Conservation (phyloP, 139 green algal species). For the Tetradesmus lagerheimii region DNA sequence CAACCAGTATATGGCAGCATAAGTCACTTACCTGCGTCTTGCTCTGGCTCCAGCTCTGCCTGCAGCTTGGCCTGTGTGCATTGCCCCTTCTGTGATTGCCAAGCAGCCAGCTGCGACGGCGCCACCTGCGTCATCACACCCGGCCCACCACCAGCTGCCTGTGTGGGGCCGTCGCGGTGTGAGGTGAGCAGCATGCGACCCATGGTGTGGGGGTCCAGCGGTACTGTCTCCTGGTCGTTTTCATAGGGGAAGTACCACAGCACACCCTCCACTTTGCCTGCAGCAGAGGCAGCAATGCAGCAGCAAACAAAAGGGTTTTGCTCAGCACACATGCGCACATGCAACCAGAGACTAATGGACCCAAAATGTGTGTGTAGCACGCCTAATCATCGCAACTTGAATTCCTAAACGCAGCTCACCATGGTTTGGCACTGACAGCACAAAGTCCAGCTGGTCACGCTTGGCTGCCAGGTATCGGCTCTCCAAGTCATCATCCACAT, state of each 20-base stretch:
- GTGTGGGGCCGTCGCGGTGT: neutral
- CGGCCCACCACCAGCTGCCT: neutral
- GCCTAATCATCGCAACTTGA: no score
- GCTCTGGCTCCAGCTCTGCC: neutral
- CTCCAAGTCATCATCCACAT: slow-evolving; percentile 86
- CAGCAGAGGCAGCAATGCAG: neutral
- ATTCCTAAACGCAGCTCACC: neutral
- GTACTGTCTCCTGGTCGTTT: slow-evolving; percentile 75
- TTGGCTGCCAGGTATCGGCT: slow-evolving; percentile 70
- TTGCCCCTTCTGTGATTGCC: neutral
- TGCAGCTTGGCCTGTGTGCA: neutral
- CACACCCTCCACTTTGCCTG: slow-evolving; percentile 76
- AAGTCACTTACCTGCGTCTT: neutral
- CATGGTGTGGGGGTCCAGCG: slow-evolving; percentile 49
- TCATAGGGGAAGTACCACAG: slow-evolving; percentile 86
- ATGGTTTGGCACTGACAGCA: slow-evolving; percentile 71
- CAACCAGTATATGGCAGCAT: neutral
- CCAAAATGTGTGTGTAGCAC: no score
- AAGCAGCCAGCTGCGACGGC: slow-evolving; percentile 9
- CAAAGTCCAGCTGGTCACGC: slow-evolving; percentile 70
- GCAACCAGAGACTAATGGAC: no score
- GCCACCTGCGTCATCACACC: neutral
- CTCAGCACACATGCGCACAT: neutral
- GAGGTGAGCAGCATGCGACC: slow-evolving; percentile 40
- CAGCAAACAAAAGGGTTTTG: neutral